Percentiles rank a stretch among this genome's conserved stretches.
Evolutionary conservation across 345 rosid species (phyloP).

Genomic region (Lepidium didymum): DNA sequence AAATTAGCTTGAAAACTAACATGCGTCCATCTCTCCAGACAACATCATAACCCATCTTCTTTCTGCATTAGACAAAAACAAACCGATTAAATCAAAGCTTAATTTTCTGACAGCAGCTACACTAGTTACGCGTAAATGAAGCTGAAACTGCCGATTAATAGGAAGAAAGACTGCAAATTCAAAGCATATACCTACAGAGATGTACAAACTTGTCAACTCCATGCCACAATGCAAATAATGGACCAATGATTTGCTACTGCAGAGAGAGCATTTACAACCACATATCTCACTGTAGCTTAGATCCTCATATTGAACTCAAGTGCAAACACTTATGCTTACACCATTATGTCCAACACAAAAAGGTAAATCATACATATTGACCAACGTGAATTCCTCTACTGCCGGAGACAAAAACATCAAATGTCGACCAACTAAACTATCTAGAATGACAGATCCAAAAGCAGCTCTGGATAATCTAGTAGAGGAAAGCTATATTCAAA

Average conservation of each 20-base stretch:
- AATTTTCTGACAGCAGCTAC: neutral
- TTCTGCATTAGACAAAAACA: constrained; percentile 9
- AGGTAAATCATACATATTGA: neutral
- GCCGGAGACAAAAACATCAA: neutral
- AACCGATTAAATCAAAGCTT: neutral
- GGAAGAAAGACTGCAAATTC: neutral
- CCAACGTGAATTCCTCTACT: neutral
- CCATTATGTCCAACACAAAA: neutral
- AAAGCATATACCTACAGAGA: neutral
- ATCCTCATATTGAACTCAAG: neutral
- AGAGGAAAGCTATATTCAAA: neutral
- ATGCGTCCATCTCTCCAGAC: neutral
- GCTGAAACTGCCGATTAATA: neutral
- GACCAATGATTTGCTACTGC: neutral
- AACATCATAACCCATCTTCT: neutral
- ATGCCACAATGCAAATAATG: neutral
- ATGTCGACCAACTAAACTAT: neutral
- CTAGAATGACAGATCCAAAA: neutral
- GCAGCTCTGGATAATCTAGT: neutral
- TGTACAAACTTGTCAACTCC: neutral
- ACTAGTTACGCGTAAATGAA: neutral
- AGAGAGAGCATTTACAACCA: neutral
- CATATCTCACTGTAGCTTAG: neutral
- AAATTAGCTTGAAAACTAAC: neutral
- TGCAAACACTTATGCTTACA: neutral